Base-by-base conservation (phyloP, 176 grass and related monocot species). In the Pontederia crassipes region DNA sequence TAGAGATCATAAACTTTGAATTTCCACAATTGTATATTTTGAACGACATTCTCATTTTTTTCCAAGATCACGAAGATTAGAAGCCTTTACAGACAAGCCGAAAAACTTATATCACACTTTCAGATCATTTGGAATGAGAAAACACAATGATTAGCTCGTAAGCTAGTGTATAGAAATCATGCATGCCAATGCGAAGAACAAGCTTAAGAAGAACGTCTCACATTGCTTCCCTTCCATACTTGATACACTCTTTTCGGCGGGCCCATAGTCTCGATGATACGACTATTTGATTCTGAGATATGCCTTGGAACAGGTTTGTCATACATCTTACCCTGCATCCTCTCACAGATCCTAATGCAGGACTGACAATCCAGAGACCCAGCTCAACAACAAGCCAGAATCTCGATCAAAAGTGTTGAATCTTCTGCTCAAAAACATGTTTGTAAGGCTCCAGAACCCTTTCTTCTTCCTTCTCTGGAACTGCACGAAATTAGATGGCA, bases 161-260 rank as follows among this genome's bases (percentile, higher is more conserved):
- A n/a, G n/a, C n/a, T 11, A 4, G 18, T 14, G 8, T 64, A 10
- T n/a, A 64, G 17, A 13, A 68, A 55, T 8, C 28, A 53, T 1
- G 16, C 62, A 17, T 45, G 55, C 11, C 51, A 67, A 45, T 54
- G 47, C 28, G 65, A 45, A 48, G 56, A 51, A 50, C 54, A 14
- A 76, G 52, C 35, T n/a, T 9, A 27, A 57, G 48, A 54, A 61
- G 29, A 67, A 55, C 32, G 12, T 24, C 74, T 85, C 60, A 89
- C 86, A 55, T 89, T 89, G 72, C 75, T 85, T 59, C 86, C 86
- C 71, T 85, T 89, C 86, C 86, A 89, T 2, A 80, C 48, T 80
- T 85, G 86, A 77, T 89, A 89, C 59, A 82, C 72, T 26, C 79
- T 74, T 64, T 66, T 71, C 0, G 68, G 70, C 26, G 75, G 72